Evolutionary conservation across 352 stramenopile genomes (phyloP).

Genomic region (Phytophthora sp.): DNA sequence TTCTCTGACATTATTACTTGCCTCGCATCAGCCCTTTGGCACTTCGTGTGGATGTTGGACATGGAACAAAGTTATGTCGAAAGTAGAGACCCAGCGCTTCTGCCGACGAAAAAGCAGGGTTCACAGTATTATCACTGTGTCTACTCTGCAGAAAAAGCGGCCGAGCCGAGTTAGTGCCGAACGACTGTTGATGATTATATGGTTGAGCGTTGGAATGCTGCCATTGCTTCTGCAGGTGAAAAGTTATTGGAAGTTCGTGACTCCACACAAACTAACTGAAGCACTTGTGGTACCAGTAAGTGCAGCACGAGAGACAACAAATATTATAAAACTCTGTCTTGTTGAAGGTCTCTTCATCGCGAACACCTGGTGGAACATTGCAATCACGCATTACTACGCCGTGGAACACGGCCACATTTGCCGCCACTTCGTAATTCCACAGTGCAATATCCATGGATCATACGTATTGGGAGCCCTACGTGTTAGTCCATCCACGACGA

Average conservation of each 20-base stretch:
- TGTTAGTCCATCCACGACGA: not conserved
- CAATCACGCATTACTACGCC: constrained; percentile 6
- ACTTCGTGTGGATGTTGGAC: too few species aligned
- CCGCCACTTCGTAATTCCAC: constrained; percentile 18
- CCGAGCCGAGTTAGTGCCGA: not conserved
- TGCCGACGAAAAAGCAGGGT: not conserved
- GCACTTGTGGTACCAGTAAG: not conserved
- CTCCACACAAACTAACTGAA: constrained; percentile 6
- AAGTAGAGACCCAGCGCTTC: not conserved
- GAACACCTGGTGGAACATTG: constrained; percentile 19
- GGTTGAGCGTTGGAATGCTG: constrained; percentile 2
- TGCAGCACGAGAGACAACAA: not conserved
- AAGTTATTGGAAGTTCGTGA: constrained; percentile 12
- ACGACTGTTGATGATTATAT: constrained; percentile 1
- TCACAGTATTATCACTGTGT: not conserved
- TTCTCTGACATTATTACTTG: not conserved
- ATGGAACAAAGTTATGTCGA: too few species aligned
- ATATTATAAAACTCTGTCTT: constrained; percentile 1
- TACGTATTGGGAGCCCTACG: not conserved
- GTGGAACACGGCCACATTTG: not conserved
- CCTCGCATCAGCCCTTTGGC: not conserved
- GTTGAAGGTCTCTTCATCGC: constrained; percentile 15
- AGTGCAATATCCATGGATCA: constrained; percentile 23
- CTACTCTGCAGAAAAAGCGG: not conserved
- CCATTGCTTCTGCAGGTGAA: constrained; percentile 1